Conservation (phyloP, 305 asterid genomes). For the Solanum hybrid region DNA sequence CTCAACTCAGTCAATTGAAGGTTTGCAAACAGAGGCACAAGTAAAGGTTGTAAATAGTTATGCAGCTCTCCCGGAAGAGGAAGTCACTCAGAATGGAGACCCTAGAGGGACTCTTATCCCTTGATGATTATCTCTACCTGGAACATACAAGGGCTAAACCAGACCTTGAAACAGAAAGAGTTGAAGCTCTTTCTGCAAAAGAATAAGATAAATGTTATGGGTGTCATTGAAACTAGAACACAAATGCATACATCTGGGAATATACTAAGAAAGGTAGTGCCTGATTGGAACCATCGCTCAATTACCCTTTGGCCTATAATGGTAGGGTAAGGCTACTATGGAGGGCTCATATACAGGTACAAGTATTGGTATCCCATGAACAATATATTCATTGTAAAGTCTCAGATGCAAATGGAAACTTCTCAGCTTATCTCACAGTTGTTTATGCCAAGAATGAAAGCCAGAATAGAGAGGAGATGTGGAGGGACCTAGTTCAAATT, state of each 20-base stretch:
- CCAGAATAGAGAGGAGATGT: neutral
- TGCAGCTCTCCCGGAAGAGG: neutral
- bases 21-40: neutral
- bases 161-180: neutral
- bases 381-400: neutral
- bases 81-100: neutral
- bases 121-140: neutral
- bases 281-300: neutral
- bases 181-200: neutral
- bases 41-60: neutral
- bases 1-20: neutral
- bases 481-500: neutral
- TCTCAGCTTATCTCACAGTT: neutral
- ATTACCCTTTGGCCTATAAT: neutral
- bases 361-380: neutral
- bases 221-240: neutral
- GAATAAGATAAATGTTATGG: neutral
- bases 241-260: neutral
- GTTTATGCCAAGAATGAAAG: neutral
- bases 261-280: neutral
- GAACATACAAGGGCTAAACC: neutral
- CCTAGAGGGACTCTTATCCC: neutral
- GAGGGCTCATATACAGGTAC: neutral
- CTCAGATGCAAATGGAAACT: neutral
- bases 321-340: neutral